These are phyloP conservation scores for Candida pseudocylindracea DNA, from an alignment of 1,139 yeast genomes.

Conservation along the genomic window DNA sequence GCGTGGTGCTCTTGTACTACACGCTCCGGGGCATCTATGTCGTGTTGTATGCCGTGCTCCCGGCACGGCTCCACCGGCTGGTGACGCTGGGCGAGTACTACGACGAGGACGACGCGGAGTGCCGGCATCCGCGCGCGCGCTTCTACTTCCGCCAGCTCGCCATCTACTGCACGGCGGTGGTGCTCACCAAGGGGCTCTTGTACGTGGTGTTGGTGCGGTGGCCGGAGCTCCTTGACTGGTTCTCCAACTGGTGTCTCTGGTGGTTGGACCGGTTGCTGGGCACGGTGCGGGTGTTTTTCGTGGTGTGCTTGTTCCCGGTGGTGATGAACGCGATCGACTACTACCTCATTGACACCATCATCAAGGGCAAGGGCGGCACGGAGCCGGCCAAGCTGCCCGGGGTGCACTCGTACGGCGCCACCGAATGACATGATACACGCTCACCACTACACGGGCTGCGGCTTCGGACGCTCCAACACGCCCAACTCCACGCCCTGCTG, in stretches of 20 bases:
- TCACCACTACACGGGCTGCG: too few species aligned
- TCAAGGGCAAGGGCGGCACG: constrained; percentile 33
- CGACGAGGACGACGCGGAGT: constrained; percentile 16
- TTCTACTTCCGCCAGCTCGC: constrained; percentile 57
- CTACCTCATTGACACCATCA: constrained; percentile 68
- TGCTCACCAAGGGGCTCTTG: constrained; percentile 36
- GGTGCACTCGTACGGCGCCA: neutral
- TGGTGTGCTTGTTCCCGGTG: constrained; percentile 63
- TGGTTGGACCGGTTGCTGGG: constrained; percentile 67
- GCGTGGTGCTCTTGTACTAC: constrained; percentile 36
- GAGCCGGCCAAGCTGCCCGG: too few species aligned
- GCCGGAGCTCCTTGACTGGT: constrained; percentile 18
- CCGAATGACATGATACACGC: too few species aligned
- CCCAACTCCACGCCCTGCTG: too few species aligned
- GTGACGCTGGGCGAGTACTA: constrained; percentile 47
- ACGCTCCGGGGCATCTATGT: neutral
- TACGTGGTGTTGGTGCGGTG: constrained; percentile 17
- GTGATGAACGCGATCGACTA: constrained; percentile 75
- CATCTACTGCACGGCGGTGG: constrained; percentile 40
- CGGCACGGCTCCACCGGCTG: constrained; percentile 20
- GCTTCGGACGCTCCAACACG: neutral
- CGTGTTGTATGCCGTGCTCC: constrained; percentile 15
- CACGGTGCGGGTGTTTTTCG: constrained; percentile 62
- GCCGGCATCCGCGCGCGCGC: constrained; percentile 33
- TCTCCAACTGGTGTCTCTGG: constrained; percentile 26